Conservation (phyloP, 2,329 filamentous ascomycete genomes). For the Cladophialophora psammophila region DNA sequence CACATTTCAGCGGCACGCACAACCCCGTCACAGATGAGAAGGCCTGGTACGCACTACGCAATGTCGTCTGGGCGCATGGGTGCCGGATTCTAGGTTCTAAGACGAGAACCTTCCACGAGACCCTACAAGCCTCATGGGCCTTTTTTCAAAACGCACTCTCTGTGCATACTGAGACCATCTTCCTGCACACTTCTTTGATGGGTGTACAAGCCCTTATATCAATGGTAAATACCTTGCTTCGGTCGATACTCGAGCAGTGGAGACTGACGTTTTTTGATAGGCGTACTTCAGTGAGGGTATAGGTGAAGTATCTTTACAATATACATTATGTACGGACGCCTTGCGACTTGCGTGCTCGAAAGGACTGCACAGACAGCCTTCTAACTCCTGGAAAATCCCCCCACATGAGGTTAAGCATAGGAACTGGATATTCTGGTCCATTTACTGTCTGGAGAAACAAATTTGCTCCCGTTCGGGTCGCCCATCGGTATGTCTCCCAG, state of each 20-base stretch:
- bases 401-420: constrained; percentile 18
- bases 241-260: not conserved
- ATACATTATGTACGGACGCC: constrained; percentile 22
- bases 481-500: constrained; percentile 20
- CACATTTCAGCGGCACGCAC: constrained; percentile 11
- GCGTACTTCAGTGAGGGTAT: constrained; percentile 25
- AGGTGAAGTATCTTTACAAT: constrained; percentile 20
- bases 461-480: constrained; percentile 24
- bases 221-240: constrained; percentile 11
- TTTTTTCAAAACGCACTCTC: constrained; percentile 29
- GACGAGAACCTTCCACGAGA: constrained; percentile 8
- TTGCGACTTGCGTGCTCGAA: constrained; percentile 26
- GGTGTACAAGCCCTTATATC: constrained; percentile 23
- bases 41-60: constrained; percentile 26
- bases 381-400: constrained; percentile 17
- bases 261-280: constrained; percentile 5
- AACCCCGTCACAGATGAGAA: constrained; percentile 16
- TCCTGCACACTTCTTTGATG: constrained; percentile 21
- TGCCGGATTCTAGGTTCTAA: constrained; percentile 25
- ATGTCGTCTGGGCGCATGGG: constrained; percentile 23
- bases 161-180: constrained; percentile 19
- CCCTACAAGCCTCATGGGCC: constrained; percentile 9
- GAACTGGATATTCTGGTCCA: constrained; percentile 28
- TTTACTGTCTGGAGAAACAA: constrained; percentile 30
- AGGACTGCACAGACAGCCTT: constrained; percentile 24